Evolutionary conservation across 2,329 filamentous ascomycete genomes (phyloP), one percentile per base, ranked within the genome.

Genomic region (Rutstroemia sydowiana): DNA sequence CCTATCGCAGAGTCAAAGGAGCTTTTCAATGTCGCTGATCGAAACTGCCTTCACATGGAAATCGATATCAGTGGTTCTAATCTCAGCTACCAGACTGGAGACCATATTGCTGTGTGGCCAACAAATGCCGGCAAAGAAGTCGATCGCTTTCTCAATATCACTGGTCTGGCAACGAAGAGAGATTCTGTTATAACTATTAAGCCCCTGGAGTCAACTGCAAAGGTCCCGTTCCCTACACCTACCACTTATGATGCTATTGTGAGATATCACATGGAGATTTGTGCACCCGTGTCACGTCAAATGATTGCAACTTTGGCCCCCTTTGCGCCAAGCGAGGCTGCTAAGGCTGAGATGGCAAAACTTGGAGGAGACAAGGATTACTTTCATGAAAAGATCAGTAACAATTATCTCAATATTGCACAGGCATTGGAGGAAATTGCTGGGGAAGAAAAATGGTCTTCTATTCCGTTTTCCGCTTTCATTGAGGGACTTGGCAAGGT

Each of bases 1-100:
- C 91, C 92, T 28, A 95, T 98, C 63, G 79, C 78, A 65, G 88
- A 95, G 67, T 96, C 93, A n/a, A 77, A 77, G 60, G 93, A 98
- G 72, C 69, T 98, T 11, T 98, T 98, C 74, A 84, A 78, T 46
- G 85, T 87, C 70, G 88, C 90, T 70, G 88, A 90, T 65, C 81
- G 95, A 56, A 96, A 97, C 75, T 98, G 93, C 68, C 76, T 98
- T 60, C 95, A 98, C 71, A 83, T 97, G 79, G 95, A 98, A 70
- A 82, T 98, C 58, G 89, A 95, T 67, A 81, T 98, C 62, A 86
- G 84, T 64, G 88, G 82, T 61, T 95, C 91, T 48, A 95, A 95
- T 68, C 76, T 98, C 57, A 82, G 79, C 41, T 98, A 98, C 75
- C 89, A 95, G 63, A 98, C 93, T 48, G 93, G 93, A 68, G 95